A percentile compares a stretch with the other conserved stretches of the same genome.
phyloP scores from a whole-genome alignment of 177 flowering plant species.

The Vitis hybrid region DNA sequence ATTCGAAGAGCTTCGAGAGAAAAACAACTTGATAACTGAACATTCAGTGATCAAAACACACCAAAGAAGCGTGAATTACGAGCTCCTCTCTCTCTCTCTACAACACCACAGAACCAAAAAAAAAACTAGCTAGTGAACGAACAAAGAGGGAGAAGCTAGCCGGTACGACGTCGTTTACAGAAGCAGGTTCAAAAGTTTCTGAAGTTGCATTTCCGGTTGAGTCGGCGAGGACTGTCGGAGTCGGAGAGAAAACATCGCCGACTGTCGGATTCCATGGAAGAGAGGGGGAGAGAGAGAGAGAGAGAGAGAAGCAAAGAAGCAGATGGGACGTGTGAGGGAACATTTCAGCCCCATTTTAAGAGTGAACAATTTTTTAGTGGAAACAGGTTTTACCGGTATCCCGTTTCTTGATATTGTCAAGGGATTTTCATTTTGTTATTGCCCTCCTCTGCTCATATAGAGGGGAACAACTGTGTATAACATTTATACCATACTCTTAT shows the following conservation, averaged over 20 bases:
- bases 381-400: conserved; percentile 20
- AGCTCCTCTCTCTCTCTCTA: not conserved
- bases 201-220: not conserved
- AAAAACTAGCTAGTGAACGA: not conserved
- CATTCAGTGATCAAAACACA: no score
- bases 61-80: not conserved
- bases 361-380: conserved; percentile 19
- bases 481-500: no score
- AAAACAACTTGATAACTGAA: no score
- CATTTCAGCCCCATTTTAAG: conserved; percentile 30
- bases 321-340: conserved; percentile 37
- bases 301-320: conserved; percentile 13
- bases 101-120: not conserved
- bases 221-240: conserved; percentile 6
- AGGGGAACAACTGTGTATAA: conserved; percentile 10
- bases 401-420: conserved; percentile 14
- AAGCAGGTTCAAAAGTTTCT: not conserved
- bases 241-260: conserved; percentile 18
- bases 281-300: not conserved
- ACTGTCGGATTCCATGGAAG: conserved; percentile 14
- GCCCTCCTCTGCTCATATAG: not conserved
- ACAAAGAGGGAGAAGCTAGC: not conserved
- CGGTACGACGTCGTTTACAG: no score
- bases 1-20: not conserved
- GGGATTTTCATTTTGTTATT: conserved; percentile 10